Base-by-base conservation (phyloP, 805 yeast genomes). In the Ogataea pini region DNA sequence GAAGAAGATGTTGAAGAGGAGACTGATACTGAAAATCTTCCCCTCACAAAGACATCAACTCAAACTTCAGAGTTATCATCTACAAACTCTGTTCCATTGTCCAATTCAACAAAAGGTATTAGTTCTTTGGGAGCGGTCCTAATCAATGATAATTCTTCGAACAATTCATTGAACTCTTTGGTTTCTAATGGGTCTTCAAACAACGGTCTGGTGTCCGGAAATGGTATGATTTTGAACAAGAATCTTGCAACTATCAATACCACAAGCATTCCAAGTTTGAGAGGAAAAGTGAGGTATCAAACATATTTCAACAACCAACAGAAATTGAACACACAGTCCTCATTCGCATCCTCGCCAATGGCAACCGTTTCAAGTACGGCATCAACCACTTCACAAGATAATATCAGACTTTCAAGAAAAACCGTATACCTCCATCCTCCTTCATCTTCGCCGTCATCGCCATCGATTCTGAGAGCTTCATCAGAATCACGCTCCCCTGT, bases 211-310 rank as follows among this genome's bases (percentile, higher is more conserved):
- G 17, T 25, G 12, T 33, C 45, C 19, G 31, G 36, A 9, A 39
- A 25, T 24, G 33, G 41, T 13, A 8, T 45, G 22, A n/a, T 49
- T 2, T 27, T 55, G 22, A 54, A 50, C 36, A 58, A 55, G 18
- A 49, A 42, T 41, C n/a, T 52, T 18, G 46, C 52, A 1, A 52
- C 33, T 13, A 38, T 56, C 38, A 56, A 50, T 28, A 56, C 58
- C 47, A 40, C 65, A 8, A 61, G 61, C 39, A 56, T 59, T 20
- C 57, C 61, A 44, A 55, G 58, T 29, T 47, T 63, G 39, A 57
- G 64, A 28, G 58, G 61, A 17, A 64, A 61, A 46, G 67, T 60
- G 29, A 54, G 69, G 49, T 67, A 67, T 51, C 71, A 66, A 50
- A 57, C 65, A 4, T 67, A 67, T 48, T 63, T 58, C 47, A 54